Conservation (phyloP, 352 stramenopile species). For the Phytophthora chlamydospora region DNA sequence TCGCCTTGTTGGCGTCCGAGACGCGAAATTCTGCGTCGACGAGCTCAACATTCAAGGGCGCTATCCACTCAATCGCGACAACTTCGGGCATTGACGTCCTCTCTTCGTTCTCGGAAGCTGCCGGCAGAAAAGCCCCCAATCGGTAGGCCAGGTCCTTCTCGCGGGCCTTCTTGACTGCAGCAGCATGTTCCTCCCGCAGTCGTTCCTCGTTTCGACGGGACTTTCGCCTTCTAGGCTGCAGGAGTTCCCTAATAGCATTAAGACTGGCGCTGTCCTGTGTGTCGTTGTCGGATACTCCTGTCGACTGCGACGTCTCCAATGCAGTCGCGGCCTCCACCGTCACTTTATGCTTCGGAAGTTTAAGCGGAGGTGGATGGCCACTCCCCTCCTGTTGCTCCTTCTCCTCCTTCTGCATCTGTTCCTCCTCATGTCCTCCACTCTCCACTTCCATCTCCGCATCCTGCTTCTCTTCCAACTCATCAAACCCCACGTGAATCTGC, state of each 20-base stretch:
- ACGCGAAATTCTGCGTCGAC: constrained; percentile 38
- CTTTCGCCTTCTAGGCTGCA: constrained; percentile 50
- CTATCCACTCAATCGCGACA: constrained; percentile 31
- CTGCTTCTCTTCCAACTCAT: constrained; percentile 13
- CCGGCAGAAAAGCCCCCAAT: constrained; percentile 51
- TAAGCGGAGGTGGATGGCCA: constrained; percentile 10
- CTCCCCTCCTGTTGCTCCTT: constrained; percentile 8
- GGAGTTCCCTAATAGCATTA: background rate
- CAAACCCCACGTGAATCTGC: constrained; percentile 33
- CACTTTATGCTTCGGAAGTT: constrained; percentile 25
- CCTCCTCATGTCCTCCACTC: background rate
- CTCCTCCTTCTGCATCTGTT: background rate
- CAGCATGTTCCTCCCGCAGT: constrained; percentile 70
- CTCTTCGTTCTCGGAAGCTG: constrained; percentile 5
- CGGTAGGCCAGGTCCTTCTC: constrained; percentile 70
- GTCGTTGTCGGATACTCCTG: constrained; percentile 45
- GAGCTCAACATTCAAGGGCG: constrained; percentile 37
- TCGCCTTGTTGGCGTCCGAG: constrained; percentile 21
- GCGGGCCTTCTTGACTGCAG: constrained; percentile 59
- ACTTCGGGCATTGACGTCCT: constrained; percentile 13
- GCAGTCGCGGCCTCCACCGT: background rate
- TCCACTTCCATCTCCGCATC: constrained; percentile 5
- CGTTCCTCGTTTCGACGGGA: constrained; percentile 71
- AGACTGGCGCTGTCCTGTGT: constrained; percentile 43
- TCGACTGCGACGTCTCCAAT: constrained; percentile 19